Base-by-base conservation (phyloP, 768 basidiomycete genomes). In the Xerocomellus chrysenteron region DNA sequence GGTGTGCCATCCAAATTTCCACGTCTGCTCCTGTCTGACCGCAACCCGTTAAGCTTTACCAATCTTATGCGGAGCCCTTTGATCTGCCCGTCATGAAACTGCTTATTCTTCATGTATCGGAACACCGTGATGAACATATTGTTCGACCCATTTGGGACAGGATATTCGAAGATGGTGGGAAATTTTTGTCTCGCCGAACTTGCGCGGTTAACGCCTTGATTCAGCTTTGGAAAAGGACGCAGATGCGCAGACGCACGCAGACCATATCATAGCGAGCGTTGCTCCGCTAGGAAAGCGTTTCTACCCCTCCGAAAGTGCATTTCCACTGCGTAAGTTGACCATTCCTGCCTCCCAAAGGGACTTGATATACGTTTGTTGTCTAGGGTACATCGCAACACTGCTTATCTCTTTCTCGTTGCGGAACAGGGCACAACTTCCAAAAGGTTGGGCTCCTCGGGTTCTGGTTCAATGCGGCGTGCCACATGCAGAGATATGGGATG, bases 101-200 rank as follows among this genome's bases (percentile, higher is more conserved):
- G 7, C 80, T 97, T 28, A 94, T 96, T 67, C 79, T 98, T 52
- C 90, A 97, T 68, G 90, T 96, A 8, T 95, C 96, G 9, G 94
- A 95, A 68, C 93, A 96, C 68, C 85, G 86, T 5, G 93, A 98
- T 61, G 87, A 92, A 55, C 82, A 79, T 45, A 74, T 96, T 35
- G 86, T 93, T 17, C 80, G 84, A 53, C 85, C 88, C 4, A 93
- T 95, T 16, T 98, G 96, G 96, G 87, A 87, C 61, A 84, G 83
- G 60, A 85, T 98, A 62, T 83, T 97, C 58, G 85, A 90, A 48
- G 84, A 88, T 58, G 84, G 94, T 91, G 68, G 56, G 82, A 70
- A 47, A 37, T 21, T 52, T 21, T 45, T 17, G 24, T 43, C 42
- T n/a, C 2, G 49, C 53, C 46, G 21, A 19, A 42, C 40, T 50